Conservation (phyloP, 1,284 basidiomycete species). For the Apiotrichum domesticum region DNA sequence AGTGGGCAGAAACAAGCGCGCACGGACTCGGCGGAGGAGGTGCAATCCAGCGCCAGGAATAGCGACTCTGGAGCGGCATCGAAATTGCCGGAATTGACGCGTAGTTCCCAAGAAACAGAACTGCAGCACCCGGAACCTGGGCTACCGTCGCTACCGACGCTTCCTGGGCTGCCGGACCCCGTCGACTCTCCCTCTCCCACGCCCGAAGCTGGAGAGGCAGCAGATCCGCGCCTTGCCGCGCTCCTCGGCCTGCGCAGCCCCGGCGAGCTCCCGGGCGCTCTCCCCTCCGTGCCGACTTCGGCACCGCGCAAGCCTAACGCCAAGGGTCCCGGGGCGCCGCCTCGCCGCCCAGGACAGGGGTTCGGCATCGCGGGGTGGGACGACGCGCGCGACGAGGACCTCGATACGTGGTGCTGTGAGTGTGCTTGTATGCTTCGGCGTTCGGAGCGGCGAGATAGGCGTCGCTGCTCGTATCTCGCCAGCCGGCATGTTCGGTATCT, state of each 20-base stretch:
- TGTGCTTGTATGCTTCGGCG: neutral
- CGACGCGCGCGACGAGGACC: constrained; percentile 31
- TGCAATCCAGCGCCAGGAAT: too few relatives aligned
- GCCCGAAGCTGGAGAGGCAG: too few relatives aligned
- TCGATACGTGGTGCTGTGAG: constrained; percentile 45
- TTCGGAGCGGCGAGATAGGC: neutral
- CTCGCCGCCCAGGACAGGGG: constrained; percentile 19
- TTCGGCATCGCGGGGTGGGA: constrained; percentile 36
- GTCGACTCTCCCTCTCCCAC: neutral
- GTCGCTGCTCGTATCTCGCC: neutral
- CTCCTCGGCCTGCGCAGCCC: constrained; percentile 25
- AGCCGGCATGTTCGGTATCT: too few relatives aligned
- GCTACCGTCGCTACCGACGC: too few relatives aligned
- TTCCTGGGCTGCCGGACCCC: too few relatives aligned
- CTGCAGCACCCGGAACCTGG: too few relatives aligned
- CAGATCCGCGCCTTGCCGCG: constrained; percentile 20
- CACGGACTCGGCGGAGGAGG: too few relatives aligned
- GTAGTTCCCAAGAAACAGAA: too few relatives aligned
- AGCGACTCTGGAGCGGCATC: too few relatives aligned
- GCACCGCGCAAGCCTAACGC: constrained; percentile 3
- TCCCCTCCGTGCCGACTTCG: constrained; percentile 14
- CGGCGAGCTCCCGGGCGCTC: constrained; percentile 22
- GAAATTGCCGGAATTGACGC: too few relatives aligned
- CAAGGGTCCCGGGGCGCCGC: constrained; percentile 5
- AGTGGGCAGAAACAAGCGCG: too few relatives aligned